Evolutionary conservation across 1,284 basidiomycete genomes (phyloP).

Genomic region (Ustilago nuda): DNA sequence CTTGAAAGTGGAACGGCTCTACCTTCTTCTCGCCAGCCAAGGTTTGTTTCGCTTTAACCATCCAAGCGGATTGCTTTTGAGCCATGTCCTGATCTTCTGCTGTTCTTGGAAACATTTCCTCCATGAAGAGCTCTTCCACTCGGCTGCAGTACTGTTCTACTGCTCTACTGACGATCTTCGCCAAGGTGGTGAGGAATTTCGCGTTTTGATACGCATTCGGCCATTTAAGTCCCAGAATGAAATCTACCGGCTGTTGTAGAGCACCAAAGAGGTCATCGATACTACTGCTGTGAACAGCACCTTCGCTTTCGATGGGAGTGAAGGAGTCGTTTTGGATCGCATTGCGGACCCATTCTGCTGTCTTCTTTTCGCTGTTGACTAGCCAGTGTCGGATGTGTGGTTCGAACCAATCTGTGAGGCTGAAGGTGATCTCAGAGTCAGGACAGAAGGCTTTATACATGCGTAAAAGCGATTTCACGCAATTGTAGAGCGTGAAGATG

Average conservation of each 20-base stretch:
- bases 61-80: slow-evolving; percentile 83
- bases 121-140: slow-evolving; percentile 88
- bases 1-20: slow-evolving; percentile 91
- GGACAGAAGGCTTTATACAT: slow-evolving; percentile 86
- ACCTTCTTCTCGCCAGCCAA: slow-evolving; percentile 88
- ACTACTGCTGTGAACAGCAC: slow-evolving; percentile 88
- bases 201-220: slow-evolving; percentile 89
- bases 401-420: slow-evolving; percentile 77
- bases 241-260: slow-evolving; percentile 87
- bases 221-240: slow-evolving; percentile 91
- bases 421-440: slow-evolving; percentile 68
- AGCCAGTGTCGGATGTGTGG: slow-evolving; percentile 91
- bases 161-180: slow-evolving; percentile 88
- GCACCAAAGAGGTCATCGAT: slow-evolving; percentile 97
- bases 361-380: slow-evolving; percentile 87
- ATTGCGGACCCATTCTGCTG: slow-evolving; percentile 84
- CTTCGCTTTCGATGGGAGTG: slow-evolving; percentile 76
- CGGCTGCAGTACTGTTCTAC: slow-evolving; percentile 90
- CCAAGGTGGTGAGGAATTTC: slow-evolving; percentile 81
- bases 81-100: slow-evolving; percentile 70
- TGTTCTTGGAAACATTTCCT: slow-evolving; percentile 88
- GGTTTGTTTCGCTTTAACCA: slow-evolving; percentile 86
- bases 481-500: slow-evolving; percentile 84
- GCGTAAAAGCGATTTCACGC: slow-evolving; percentile 78
- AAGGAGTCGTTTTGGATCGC: slow-evolving; percentile 63